Percentiles rank a stretch among this genome's conserved stretches.
Conservation (phyloP, 495 filamentous ascomycete species). For the Penicillium goetzii region DNA sequence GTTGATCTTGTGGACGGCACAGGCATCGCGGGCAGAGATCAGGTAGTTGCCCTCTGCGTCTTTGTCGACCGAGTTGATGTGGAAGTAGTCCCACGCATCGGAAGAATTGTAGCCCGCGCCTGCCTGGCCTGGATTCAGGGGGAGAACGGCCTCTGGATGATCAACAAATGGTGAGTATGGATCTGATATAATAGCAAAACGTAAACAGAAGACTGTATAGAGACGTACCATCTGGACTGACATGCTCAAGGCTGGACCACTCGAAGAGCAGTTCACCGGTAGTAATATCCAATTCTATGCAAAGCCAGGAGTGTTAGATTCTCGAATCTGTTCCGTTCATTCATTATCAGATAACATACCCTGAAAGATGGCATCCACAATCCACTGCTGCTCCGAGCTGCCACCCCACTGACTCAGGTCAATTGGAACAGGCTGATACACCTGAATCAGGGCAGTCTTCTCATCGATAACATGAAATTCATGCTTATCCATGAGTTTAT, state of each 20-base stretch:
- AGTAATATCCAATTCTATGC: conserved; percentile 41
- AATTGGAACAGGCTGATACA: conserved; percentile 43
- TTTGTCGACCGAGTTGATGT: conserved; percentile 46
- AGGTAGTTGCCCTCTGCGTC: conserved; percentile 54
- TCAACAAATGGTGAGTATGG: background rate
- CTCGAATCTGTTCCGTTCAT: background rate
- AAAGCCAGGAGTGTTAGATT: background rate
- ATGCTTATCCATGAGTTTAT: conserved; percentile 57
- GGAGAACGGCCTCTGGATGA: conserved; percentile 50
- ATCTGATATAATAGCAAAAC: background rate
- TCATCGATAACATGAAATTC: conserved; percentile 56
- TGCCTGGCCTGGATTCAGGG: conserved; percentile 56
- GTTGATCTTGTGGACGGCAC: conserved; percentile 59
- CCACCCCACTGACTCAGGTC: conserved; percentile 44
- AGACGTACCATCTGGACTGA: conserved; percentile 46
- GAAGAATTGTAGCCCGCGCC: conserved; percentile 52
- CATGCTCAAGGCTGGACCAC: conserved; percentile 47
- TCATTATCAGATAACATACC: conserved; percentile 25
- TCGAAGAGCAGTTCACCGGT: conserved; percentile 47
- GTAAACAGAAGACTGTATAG: background rate
- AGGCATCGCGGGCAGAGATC: conserved; percentile 58
- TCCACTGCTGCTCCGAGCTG: conserved; percentile 44
- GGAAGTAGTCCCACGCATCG: conserved; percentile 50
- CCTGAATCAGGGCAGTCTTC: conserved; percentile 43
- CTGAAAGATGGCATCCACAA: conserved; percentile 49